Conservation (phyloP, 176 grass and related monocot species). For the Oryza glumipatula region DNA sequence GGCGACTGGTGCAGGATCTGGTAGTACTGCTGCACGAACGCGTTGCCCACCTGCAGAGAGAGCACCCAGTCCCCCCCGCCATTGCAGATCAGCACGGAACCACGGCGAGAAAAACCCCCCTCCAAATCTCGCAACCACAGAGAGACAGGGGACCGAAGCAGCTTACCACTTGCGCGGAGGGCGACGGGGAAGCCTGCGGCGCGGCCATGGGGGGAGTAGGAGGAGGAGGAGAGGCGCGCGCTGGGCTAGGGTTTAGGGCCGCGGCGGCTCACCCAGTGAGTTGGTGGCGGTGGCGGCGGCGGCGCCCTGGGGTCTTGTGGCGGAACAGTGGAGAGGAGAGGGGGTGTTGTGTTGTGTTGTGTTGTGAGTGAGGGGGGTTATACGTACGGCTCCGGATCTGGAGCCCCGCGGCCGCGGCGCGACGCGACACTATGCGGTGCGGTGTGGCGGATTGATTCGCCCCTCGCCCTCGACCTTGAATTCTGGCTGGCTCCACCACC, state of each 20-base stretch:
- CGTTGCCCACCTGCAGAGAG: conserved; percentile 70
- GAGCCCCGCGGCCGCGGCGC: no score
- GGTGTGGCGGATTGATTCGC: no score
- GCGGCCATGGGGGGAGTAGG: conserved; percentile 53
- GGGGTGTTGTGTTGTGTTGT: no score
- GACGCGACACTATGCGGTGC: background rate
- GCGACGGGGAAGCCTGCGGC: conserved; percentile 44
- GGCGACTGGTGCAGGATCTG: conserved; percentile 84
- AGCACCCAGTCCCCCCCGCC: background rate
- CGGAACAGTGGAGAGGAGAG: background rate
- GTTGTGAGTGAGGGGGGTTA: background rate
- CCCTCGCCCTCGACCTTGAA: no score
- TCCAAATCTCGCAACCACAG: background rate
- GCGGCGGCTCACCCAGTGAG: conserved; percentile 14
- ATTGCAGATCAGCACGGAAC: conserved; percentile 26
- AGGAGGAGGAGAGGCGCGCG: background rate
- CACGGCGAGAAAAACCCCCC: background rate
- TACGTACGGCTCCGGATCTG: conserved; percentile 3
- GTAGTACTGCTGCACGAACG: conserved; percentile 93
- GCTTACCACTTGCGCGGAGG: conserved; percentile 81
- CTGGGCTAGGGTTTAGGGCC: conserved; percentile 31
- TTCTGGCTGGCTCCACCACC: no score
- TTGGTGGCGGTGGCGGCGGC: conserved; percentile 9
- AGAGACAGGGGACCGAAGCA: background rate
- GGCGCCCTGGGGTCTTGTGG: background rate